Percentiles rank a stretch among this genome's conserved stretches.
phyloP scores from a whole-genome alignment of 1,284 basidiomycete species.

The Phylloporus sp. region DNA sequence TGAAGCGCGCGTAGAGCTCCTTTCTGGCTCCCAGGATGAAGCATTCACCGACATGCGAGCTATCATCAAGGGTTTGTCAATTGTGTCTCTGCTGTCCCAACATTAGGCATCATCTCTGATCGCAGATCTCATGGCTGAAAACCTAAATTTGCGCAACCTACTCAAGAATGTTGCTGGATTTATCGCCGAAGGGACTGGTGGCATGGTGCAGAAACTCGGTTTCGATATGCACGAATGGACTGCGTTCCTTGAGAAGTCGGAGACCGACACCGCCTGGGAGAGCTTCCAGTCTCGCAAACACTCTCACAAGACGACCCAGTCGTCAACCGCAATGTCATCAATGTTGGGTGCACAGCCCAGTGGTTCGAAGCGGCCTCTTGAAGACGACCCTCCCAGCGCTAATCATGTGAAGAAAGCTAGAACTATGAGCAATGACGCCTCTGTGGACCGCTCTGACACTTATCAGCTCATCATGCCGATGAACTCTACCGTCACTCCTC shows the following conservation, averaged over 20 bases:
- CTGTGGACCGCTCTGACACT: constrained; percentile 51
- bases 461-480: constrained; percentile 67
- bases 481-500: constrained; percentile 47
- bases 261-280: constrained; percentile 92
- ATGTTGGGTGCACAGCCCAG: constrained; percentile 35
- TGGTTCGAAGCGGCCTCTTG: constrained; percentile 49
- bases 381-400: constrained; percentile 54
- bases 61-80: constrained; percentile 71
- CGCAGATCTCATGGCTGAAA: constrained; percentile 86
- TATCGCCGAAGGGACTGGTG: constrained; percentile 84
- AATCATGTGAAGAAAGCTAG: constrained; percentile 61
- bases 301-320: constrained; percentile 37
- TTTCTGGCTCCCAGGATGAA: constrained; percentile 90
- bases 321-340: constrained; percentile 39
- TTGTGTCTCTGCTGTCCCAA: constrained; percentile 15
- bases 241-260: constrained; percentile 80
- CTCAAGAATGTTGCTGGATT: constrained; percentile 79
- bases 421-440: constrained; percentile 46
- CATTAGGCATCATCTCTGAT: constrained; percentile 16
- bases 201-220: constrained; percentile 80
- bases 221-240: constrained; percentile 81
- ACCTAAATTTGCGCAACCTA: constrained; percentile 81
- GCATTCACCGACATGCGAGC: constrained; percentile 82
- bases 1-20: constrained; percentile 88
- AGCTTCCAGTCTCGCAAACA: constrained; percentile 75